These are phyloP conservation scores for Mortierella sp. DNA, from an alignment of 371 early-diverging fungal species.

Conservation along the genomic window DNA sequence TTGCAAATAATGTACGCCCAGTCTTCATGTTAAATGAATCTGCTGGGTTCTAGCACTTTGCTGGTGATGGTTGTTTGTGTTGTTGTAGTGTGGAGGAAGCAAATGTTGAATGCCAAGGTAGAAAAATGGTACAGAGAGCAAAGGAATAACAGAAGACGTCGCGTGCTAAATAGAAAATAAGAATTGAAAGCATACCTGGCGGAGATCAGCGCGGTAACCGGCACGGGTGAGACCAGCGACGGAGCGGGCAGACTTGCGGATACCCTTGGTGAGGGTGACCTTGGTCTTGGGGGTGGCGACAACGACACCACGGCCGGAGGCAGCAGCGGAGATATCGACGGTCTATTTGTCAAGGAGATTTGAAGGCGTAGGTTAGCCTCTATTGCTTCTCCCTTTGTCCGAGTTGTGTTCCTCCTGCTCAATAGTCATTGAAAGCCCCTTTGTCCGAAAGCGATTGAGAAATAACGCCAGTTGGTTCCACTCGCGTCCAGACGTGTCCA, in stretches of 20 bases:
- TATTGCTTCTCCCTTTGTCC: too few relatives aligned
- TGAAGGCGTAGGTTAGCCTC: too few relatives aligned
- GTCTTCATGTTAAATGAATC: slow-evolving; percentile 51
- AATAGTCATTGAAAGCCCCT: too few relatives aligned
- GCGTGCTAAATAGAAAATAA: too few relatives aligned
- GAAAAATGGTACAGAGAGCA: too few relatives aligned
- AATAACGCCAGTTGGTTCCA: too few relatives aligned
- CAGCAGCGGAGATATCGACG: slow-evolving; percentile 72
- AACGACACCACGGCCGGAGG: slow-evolving; percentile 72
- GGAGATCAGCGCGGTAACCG: slow-evolving; percentile 86
- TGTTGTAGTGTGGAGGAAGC: too few relatives aligned
- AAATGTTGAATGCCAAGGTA: background rate
- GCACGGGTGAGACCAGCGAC: slow-evolving; percentile 77
- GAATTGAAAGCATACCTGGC: slow-evolving; percentile 62
- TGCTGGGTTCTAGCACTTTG: slow-evolving; percentile 62
- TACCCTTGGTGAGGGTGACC: slow-evolving; percentile 74
- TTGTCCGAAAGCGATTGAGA: too few relatives aligned
- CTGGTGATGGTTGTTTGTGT: slow-evolving; percentile 7
- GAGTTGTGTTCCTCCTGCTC: too few relatives aligned
- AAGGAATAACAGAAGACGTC: too few relatives aligned
- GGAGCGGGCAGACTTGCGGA: slow-evolving; percentile 79
- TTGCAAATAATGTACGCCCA: slow-evolving; percentile 61
- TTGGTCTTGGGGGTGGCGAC: slow-evolving; percentile 75
- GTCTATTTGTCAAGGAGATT: slow-evolving; percentile 58
- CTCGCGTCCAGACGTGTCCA: too few relatives aligned